Percentiles rank a stretch among this genome's conserved stretches.
phyloP scores from a whole-genome alignment of 768 basidiomycete species.

The Boletus vermiculosoides region DNA sequence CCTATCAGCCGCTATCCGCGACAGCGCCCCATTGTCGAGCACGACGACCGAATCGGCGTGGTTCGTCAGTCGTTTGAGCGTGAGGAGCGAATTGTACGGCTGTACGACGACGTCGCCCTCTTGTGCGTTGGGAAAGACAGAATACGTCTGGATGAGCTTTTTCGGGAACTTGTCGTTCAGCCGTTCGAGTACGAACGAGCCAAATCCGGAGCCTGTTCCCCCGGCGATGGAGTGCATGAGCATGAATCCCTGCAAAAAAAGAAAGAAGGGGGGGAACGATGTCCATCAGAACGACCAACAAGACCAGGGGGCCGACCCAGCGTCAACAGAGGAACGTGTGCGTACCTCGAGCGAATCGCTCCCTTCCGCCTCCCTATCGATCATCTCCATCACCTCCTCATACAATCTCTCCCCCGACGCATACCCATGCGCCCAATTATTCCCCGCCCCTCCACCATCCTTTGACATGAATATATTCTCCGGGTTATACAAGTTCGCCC shows the following conservation, averaged over 20 bases:
- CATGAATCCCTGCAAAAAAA: conserved; percentile 85
- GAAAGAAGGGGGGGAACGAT: not conserved
- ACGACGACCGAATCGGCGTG: conserved; percentile 98
- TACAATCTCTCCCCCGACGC: conserved; percentile 86
- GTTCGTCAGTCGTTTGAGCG: conserved; percentile 90
- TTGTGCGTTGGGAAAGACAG: conserved; percentile 92
- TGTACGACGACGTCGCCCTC: conserved; percentile 98
- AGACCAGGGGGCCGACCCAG: not conserved
- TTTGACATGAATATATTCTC: conserved; percentile 97
- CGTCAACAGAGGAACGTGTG: not conserved
- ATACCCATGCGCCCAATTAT: conserved; percentile 98
- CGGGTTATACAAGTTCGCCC: conserved; percentile 87
- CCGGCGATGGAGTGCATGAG: conserved; percentile 98
- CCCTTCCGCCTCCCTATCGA: conserved; percentile 96
- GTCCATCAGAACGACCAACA: not conserved
- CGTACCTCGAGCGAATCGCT: conserved; percentile 93
- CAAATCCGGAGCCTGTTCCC: conserved; percentile 96
- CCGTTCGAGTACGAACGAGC: conserved; percentile 96
- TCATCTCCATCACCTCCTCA: conserved; percentile 98
- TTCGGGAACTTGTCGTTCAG: conserved; percentile 98
- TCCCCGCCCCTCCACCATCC: conserved; percentile 98
- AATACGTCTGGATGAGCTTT: conserved; percentile 98
- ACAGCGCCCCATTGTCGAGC: conserved; percentile 91
- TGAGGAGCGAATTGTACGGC: conserved; percentile 94
- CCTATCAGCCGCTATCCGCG: conserved; percentile 90